Base-by-base conservation (phyloP, 768 basidiomycete genomes). In the Tulasnella sp. region DNA sequence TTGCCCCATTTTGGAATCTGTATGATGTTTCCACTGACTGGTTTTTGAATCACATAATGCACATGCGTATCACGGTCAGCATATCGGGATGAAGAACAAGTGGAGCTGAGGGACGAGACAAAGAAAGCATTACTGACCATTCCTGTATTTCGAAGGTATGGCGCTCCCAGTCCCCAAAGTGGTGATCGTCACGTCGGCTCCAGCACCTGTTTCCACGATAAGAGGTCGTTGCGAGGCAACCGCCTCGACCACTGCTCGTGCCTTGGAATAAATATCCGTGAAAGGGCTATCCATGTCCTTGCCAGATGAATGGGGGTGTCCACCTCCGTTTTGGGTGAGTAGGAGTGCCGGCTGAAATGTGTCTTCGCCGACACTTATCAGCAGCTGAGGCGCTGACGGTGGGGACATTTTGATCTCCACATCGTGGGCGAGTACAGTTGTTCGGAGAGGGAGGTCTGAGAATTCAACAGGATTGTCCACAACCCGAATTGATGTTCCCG, bases 81-180 rank as follows among this genome's bases (percentile, higher is more conserved):
- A n/a, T n/a, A n/a, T n/a, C n/a, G n/a, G n/a, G n/a, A n/a, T 24
- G n/a, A 21, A 25, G 29, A 58, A 22, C 17, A 34, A 27, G 38
- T 15, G 51, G 56, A 27, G 17, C 11, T 41, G 60, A 27, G 19
- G 29, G 29, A 25, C 17, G 5, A 59, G 59, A 5, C 19, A 12
- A 22, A 24, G 21, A 19, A 30, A 42, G 60, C 38, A 30, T 34
- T 64, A 56, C 76, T 41, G 52, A 90, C 90, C 87, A 68, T 96
- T 97, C 59, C 94, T 79, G 65, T 90, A 90, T 68, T 84, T 88
- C 41, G 78, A 84, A 0, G 93, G 90, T 42, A 88, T 68, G 0
- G 90, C 84, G 66, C 91, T 93, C 1, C 88, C 87, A 0, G 94
- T 97, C 2, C 94, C 94, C 4, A 98, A 74, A 1, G 92, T 78